Evolutionary conservation across 306 rosid genomes (phyloP).

Genomic region (peach (Prunus persica)): Prunus_persica_NCBIv2 NC_034010.1:26628501-26629000

Average conservation of each 20-base stretch:
- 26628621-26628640: conserved; percentile 15
- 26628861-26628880: conserved; percentile 45
- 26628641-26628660: conserved; percentile 22
- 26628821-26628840: not conserved
- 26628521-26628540: conserved; percentile 70
- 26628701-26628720: conserved; percentile 86
- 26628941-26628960: conserved; percentile 94
- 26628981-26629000: conserved; percentile 99
- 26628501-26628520: conserved; percentile 94
- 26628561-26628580: not conserved
- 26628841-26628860: not conserved
- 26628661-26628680: conserved; percentile 99
- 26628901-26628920: conserved; percentile 95
- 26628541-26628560: not conserved
- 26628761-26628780: conserved; percentile 16
- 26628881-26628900: conserved; percentile 91
- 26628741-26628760: conserved; percentile 45
- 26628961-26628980: conserved; percentile 99
- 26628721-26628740: conserved; percentile 97
- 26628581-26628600: not conserved
- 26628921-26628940: conserved; percentile 91
- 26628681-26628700: conserved; percentile 89
- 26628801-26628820: conserved; percentile 7
- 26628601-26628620: not conserved
- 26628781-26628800: conserved; percentile 8